phyloP scores from a whole-genome alignment of 176 grass and related monocot species.

The Themeda triandra region DNA sequence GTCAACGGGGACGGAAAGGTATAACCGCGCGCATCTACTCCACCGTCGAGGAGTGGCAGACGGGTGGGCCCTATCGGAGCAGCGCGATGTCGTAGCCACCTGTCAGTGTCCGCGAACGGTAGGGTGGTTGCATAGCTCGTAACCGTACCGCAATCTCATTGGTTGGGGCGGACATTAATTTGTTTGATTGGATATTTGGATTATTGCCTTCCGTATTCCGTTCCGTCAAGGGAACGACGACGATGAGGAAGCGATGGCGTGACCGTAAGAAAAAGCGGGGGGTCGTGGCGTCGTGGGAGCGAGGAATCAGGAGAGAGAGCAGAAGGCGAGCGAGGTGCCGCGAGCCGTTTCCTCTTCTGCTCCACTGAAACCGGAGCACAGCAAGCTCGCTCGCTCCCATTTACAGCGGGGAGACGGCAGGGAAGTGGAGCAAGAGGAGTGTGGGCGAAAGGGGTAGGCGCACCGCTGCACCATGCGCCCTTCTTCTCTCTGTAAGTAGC shows the following conservation, averaged over 20 bases:
- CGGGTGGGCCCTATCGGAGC: not conserved
- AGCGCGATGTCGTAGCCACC: not conserved
- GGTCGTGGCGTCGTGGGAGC: not conserved
- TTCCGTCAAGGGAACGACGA: not conserved
- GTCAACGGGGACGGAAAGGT: not conserved
- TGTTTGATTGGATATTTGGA: not conserved
- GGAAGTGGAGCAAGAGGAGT: not conserved
- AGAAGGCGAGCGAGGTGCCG: not conserved
- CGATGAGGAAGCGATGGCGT: not conserved
- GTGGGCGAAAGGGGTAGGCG: not conserved
- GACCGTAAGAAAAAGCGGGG: not conserved
- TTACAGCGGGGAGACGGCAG: not conserved
- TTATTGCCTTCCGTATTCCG: not conserved
- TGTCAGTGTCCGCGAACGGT: not conserved
- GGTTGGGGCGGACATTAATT: constrained; percentile 6
- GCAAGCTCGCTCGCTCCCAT: not conserved
- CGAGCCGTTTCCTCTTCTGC: constrained; percentile 5
- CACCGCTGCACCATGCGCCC: constrained; percentile 26
- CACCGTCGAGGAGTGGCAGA: not conserved
- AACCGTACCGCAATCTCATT: not conserved
- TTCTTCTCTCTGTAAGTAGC: constrained; percentile 21
- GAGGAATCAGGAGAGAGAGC: not conserved
- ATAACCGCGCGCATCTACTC: not conserved
- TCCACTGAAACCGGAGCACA: not conserved
- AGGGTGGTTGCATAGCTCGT: not conserved